Evolutionary conservation across 2,329 filamentous ascomycete species (phyloP), one percentile per base, ranked within the genome.

Genomic region (Colletotrichum euphorbiae): DNA sequence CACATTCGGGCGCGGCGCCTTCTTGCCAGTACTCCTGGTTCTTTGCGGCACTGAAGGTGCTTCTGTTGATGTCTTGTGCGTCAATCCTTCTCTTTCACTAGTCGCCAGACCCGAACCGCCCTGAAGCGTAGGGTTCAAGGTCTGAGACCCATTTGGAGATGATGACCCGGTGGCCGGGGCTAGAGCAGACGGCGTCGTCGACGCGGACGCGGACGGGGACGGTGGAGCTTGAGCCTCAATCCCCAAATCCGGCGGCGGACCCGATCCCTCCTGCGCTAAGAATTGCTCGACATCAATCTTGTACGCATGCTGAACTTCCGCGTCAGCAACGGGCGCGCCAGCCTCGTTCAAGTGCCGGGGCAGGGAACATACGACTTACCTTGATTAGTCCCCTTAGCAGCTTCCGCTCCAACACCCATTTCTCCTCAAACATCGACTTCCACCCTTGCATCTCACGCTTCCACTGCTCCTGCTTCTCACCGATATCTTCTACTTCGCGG

Each of bases 371-470:
- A 8, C 12, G 17, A 17, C 61, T 31, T 8, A 59, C 65, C 40
- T 52, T 50, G 45, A 60, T 51, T 6, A 68, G 15, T 6, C 51
- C 42, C 19, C 15, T 19, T 31, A 70, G 15, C 15, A 70, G 43
- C 21, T 63, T 58, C 33, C 52, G 50, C 42, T 70, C 51, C 58
- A 59, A 45, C 45, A 40, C 55, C 51, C 31, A 70, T 3, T 33
- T 28, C 8, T 52, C 42, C 13, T 70, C 58, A 8, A 70, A 33
- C 21, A 28, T 28, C 0, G 13, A n/a, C 58, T 64, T 54, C 58
- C 54, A 63, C 2, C 19, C 24, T 3, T 15, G 17, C 24, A 69
- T 28, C 6, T 48, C 28, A 6, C 42, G 21, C 2, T 42, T 24
- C 6, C 36, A n/a, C 21, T 63, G 52, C 8, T 9, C 33, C 13